Evolutionary conservation across 2,329 filamentous ascomycete genomes (phyloP).

Genomic region (Fusarium sp.): DNA sequence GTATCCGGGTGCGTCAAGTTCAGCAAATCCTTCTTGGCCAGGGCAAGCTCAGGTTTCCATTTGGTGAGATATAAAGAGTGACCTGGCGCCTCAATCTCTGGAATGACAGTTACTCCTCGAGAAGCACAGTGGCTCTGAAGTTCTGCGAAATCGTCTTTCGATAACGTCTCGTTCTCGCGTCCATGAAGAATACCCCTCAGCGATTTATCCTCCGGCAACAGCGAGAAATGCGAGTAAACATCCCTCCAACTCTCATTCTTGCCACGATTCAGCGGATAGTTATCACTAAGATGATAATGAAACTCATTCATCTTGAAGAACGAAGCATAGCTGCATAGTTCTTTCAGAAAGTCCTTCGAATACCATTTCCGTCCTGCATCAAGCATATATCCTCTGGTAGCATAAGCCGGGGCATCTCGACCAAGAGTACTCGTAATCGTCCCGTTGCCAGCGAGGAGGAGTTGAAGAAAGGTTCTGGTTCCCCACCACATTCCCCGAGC

Average conservation of each 20-base stretch:
- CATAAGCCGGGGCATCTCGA: conserved; percentile 9
- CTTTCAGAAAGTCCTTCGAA: conserved; percentile 13
- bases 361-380: conserved; percentile 25
- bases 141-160: neutral
- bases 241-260: conserved; percentile 20
- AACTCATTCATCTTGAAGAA: conserved; percentile 31
- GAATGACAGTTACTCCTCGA: neutral
- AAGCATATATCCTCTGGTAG: conserved; percentile 17
- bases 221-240: conserved; percentile 17
- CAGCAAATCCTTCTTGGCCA: conserved; percentile 1
- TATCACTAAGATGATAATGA: conserved; percentile 21
- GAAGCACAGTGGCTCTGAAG: conserved; percentile 9
- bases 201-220: neutral
- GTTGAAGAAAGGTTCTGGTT: conserved; percentile 14
- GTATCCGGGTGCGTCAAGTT: conserved; percentile 8
- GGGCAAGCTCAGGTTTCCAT: conserved; percentile 13
- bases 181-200: conserved; percentile 10
- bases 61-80: conserved; percentile 22
- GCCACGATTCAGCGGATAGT: conserved; percentile 19
- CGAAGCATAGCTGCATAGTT: conserved; percentile 17
- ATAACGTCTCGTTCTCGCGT: conserved; percentile 10
- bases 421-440: neutral
- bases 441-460: neutral
- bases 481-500: conserved; percentile 26
- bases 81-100: conserved; percentile 1